Conservation (phyloP, 2,329 filamentous ascomycete genomes). For the Fusarium piperis region DNA sequence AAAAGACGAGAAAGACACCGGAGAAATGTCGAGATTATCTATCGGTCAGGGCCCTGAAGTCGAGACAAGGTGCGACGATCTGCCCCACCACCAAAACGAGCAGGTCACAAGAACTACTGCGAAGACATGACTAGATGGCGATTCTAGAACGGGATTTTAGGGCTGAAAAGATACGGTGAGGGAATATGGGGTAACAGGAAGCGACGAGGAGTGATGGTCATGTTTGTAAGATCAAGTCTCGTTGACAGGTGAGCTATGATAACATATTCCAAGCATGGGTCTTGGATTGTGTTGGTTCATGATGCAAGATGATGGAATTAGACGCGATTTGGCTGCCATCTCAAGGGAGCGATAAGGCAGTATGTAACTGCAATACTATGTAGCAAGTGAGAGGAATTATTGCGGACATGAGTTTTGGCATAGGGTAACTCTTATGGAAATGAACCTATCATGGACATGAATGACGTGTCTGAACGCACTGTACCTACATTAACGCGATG, state of each 20-base stretch:
- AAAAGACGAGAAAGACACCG: not conserved
- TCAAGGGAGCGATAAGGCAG: not conserved
- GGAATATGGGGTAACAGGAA: not conserved
- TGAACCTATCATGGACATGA: not conserved
- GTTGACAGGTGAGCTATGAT: not conserved
- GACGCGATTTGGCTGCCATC: not conserved
- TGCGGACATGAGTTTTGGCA: not conserved
- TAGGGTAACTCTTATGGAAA: not conserved
- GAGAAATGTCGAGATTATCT: conserved; percentile 20
- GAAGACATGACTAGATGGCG: conserved; percentile 8
- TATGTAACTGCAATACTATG: too few relatives aligned
- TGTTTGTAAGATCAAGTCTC: not conserved
- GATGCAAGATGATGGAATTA: not conserved
- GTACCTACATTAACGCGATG: not conserved
- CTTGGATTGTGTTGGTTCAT: not conserved
- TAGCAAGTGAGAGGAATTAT: not conserved
- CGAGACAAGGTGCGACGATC: conserved; percentile 29
- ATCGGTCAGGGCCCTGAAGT: conserved; percentile 20
- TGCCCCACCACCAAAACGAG: conserved; percentile 35
- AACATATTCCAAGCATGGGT: not conserved
- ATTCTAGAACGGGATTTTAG: conserved; percentile 22
- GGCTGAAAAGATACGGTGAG: conserved; percentile 28
- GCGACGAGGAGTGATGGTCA: not conserved
- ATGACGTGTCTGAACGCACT: not conserved
- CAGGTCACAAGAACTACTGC: conserved; percentile 30